Evolutionary conservation across 169 alveolate species (phyloP).

Genomic region (Plasmodium reichenowi): DNA sequence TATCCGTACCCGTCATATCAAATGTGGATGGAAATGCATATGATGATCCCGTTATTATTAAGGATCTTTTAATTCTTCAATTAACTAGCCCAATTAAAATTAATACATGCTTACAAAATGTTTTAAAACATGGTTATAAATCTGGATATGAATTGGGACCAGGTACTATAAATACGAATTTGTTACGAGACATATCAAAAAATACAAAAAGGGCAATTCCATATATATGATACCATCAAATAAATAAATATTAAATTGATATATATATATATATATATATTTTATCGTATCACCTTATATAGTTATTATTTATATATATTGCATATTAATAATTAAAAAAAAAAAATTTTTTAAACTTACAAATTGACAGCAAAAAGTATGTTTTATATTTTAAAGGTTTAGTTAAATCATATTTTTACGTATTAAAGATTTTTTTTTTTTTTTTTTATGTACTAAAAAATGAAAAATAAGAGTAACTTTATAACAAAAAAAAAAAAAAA

Average conservation of each 20-base stretch:
- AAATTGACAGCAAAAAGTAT: too few relatives aligned
- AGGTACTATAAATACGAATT: constrained; percentile 76
- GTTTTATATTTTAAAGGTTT: too few relatives aligned
- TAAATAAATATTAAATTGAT: not conserved
- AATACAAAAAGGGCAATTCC: constrained; percentile 55
- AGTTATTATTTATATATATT: not conserved
- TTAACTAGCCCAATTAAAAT: constrained; percentile 78
- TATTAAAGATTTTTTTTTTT: too few relatives aligned
- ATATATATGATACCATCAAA: constrained; percentile 23
- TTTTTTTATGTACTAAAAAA: too few relatives aligned
- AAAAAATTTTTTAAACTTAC: not conserved
- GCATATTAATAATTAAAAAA: not conserved
- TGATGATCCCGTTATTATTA: constrained; percentile 77
- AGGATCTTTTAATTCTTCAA: constrained; percentile 74
- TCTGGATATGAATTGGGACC: constrained; percentile 80
- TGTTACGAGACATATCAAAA: constrained; percentile 71
- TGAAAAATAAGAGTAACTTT: too few relatives aligned
- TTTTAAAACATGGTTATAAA: constrained; percentile 73
- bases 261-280: not conserved
- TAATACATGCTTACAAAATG: constrained; percentile 47
- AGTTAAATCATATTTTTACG: too few relatives aligned
- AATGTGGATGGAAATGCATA: constrained; percentile 82
- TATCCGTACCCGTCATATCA: constrained; percentile 77
- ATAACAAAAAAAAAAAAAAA: too few relatives aligned
- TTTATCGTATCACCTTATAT: not conserved